Evolutionary conservation across 1,284 basidiomycete species (phyloP).

Genomic region (Austroboletus rostrupii): DNA sequence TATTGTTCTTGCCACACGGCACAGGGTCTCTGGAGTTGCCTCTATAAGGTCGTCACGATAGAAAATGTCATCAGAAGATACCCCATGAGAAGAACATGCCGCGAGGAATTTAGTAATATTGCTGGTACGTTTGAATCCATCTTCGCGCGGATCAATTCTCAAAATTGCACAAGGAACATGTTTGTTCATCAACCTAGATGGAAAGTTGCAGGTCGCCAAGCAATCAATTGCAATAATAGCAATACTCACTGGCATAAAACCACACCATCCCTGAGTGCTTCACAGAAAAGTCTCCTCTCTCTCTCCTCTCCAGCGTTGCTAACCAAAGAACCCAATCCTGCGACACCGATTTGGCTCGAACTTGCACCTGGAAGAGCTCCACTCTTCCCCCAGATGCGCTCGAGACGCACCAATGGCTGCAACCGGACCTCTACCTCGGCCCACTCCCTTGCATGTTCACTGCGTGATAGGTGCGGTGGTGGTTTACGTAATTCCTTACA

Average conservation of each 20-base stretch:
- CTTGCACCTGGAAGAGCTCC: constrained; percentile 38
- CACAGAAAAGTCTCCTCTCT: constrained; percentile 67
- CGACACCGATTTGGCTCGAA: constrained; percentile 39
- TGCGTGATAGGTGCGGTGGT: constrained; percentile 47
- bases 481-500: constrained; percentile 62
- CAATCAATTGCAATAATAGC: background rate
- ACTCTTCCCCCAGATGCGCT: constrained; percentile 65
- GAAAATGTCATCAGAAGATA: constrained; percentile 63
- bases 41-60: constrained; percentile 65
- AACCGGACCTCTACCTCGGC: constrained; percentile 71
- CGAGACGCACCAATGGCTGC: constrained; percentile 56
- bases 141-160: constrained; percentile 64
- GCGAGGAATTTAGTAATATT: constrained; percentile 75
- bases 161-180: constrained; percentile 57
- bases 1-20: constrained; percentile 64
- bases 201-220: background rate
- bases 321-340: constrained; percentile 33
- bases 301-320: constrained; percentile 64
- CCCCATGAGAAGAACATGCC: constrained; percentile 60
- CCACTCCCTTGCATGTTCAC: constrained; percentile 52
- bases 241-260: constrained; percentile 78
- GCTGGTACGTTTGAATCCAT: constrained; percentile 57
- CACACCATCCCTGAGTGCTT: constrained; percentile 77
- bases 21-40: constrained; percentile 53
- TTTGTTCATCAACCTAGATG: constrained; percentile 67